Evolutionary conservation across 352 stramenopile species (phyloP), one percentile per base, ranked within the genome.

Genomic region (Phytophthora rubi): DNA sequence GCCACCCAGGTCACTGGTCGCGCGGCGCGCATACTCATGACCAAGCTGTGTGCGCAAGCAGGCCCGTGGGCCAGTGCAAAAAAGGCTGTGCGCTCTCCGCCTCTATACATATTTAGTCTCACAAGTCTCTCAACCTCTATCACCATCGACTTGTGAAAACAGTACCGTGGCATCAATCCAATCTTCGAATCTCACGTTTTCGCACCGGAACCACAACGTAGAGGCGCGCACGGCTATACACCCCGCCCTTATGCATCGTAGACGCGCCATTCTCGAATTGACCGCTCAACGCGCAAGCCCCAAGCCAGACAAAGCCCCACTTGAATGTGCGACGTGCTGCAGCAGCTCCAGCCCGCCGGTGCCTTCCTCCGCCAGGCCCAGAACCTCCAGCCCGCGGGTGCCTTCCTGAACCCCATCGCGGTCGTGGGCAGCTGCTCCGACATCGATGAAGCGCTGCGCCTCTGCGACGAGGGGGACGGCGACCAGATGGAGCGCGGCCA

Each of bases 301-400:
- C 44, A 70, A 75, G 42, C 28, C 47, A 8, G 15, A 18, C 59
- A 55, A 64, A 30, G 35, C 30, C 48, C 54, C 39, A 44, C 58
- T 48, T 48, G 51, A 65, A 79, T 79, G 67, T 73, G 68, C 48
- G 59, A 75, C 68, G 60, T 76, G 54, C 52, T 66, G 23, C 62
- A 42, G 28, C 51, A 21, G 23, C 71, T 82, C 18, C 75, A 82
- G 32, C 75, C 75, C 32, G 75, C 75, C 49, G 75, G 75, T 58
- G 68, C 71, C 53, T 80, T 82, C 48, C 68, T 80, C 47, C 65
- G 61, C 26, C 68, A 71, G 57, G 28, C 45, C 21, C 44, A 63
- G 21, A 63, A 49, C 16, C 42, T 56, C 30, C 49, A 53, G 32
- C 15, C 28, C 18, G 42, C 53, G 1, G 45, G n/a, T 18, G 8